Base-by-base conservation (phyloP, 768 basidiomycete genomes). In the Lactarius evosmus region DNA sequence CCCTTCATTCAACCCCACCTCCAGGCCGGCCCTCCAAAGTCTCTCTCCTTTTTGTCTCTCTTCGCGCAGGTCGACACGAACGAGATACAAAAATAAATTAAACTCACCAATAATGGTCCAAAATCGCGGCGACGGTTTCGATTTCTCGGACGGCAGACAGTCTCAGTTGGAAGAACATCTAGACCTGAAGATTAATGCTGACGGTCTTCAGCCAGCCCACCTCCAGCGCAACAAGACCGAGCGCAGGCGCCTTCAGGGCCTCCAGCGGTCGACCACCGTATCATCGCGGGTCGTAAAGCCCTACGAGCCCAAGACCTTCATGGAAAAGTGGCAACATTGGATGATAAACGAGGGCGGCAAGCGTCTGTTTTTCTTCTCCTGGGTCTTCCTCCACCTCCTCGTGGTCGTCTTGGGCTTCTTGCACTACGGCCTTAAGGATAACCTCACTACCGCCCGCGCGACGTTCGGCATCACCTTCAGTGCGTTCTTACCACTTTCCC, bases 331-430 rank as follows among this genome's bases (percentile, higher is more conserved):
- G 69, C 79, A 82, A 68, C 69, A 85, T n/a, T 96, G 94, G 94
- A 89, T 93, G 89, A 92, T 95, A 74, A 95, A 95, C 73, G 94
- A 95, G 72, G 95, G 95, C 70, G 85, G 89, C 16, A 82, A 82
- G 50, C 80, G 83, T 59, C 69, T 95, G 41, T 93, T 95, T 79
- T 92, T 95, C 76, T 82, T 76, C 60, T 74, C 85, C 66, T 97
- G 89, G 85, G 77, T 95, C 56, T 76, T 93, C 74, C 81, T 96
- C 34, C 95, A 98, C 67, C 63, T 86, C 41, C 76, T 95, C 36
- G 91, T 94, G 57, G 83, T 86, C 60, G 79, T 80, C 44, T 85
- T 97, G 67, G 94, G 93, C 2, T 82, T 87, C 71, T 62, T 92
- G 62, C 80, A 92, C 75, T 95, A 93, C 75, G 77, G 83, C 27